Percentiles rank a stretch among this genome's conserved stretches.
Conservation (phyloP, 1,139 yeast genomes). For the Entelexis sorbosivorans region DNA sequence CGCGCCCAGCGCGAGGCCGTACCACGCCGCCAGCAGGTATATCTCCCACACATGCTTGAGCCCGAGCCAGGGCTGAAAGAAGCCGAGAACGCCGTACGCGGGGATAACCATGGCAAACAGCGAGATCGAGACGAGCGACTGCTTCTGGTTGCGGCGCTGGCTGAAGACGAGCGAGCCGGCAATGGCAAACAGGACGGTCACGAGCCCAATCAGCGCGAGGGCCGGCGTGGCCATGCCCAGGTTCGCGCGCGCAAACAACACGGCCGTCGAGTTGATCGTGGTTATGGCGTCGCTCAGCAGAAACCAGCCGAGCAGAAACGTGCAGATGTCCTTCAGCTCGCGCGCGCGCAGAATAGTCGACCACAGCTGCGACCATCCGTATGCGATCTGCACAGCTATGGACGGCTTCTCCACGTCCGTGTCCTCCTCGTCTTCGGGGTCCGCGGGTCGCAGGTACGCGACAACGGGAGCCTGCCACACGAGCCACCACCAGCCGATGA, state of each 20-base stretch:
- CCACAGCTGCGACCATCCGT: conserved; percentile 50
- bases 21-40: conserved; percentile 56
- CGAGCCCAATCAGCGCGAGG: conserved; percentile 48
- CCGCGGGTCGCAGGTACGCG: conserved; percentile 34
- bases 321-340: conserved; percentile 46
- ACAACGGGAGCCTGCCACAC: conserved; percentile 50
- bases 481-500: conserved; percentile 65
- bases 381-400: conserved; percentile 3
- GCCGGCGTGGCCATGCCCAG: conserved; percentile 53
- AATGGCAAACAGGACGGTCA: conserved; percentile 54
- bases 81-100: conserved; percentile 53
- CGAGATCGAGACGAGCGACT: conserved; percentile 43
- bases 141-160: conserved; percentile 34
- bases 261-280: conserved; percentile 64
- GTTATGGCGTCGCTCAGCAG: conserved; percentile 58
- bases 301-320: conserved; percentile 58
- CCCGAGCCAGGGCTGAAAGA: conserved; percentile 41
- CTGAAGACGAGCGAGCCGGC: conserved; percentile 50
- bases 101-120: conserved; percentile 54
- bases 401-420: not conserved
- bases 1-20: conserved; percentile 61
- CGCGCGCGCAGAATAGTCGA: conserved; percentile 46
- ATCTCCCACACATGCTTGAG: conserved; percentile 51
- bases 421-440: conserved; percentile 24
- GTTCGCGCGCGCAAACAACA: conserved; percentile 56